Conservation (phyloP, 1,284 basidiomycete species). For the Melanopsichium pennsylvanicum region DNA sequence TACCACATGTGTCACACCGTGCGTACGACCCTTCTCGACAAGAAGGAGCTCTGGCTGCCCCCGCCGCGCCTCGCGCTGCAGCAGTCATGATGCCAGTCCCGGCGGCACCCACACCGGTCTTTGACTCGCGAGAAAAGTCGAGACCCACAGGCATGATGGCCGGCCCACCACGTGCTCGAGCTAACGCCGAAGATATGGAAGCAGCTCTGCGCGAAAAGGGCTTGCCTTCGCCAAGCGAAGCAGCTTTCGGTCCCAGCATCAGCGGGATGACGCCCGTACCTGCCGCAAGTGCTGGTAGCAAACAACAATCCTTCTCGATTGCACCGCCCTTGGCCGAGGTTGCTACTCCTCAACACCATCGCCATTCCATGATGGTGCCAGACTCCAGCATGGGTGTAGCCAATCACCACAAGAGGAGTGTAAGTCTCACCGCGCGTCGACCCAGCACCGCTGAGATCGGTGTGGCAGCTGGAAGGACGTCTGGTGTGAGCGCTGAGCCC, state of each 20-base stretch:
- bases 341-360: slow-evolving; percentile 10
- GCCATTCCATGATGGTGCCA: slow-evolving; percentile 42
- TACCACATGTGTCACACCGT: slow-evolving; percentile 54
- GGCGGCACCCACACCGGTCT: slow-evolving; percentile 59
- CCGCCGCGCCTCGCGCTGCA: slow-evolving; percentile 23
- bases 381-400: slow-evolving; percentile 31
- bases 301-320: slow-evolving; percentile 21
- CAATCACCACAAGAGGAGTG: slow-evolving; percentile 50
- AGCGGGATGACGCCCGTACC: slow-evolving; percentile 22
- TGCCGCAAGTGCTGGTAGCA: slow-evolving; percentile 14
- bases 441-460: slow-evolving; percentile 6
- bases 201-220: slow-evolving; percentile 49
- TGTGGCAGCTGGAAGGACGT: slow-evolving; percentile 3
- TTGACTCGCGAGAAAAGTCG: slow-evolving; percentile 64
- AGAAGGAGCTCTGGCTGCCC: slow-evolving; percentile 25
- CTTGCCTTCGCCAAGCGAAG: slow-evolving; percentile 31
- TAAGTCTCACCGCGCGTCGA: slow-evolving; percentile 45
- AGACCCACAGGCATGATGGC: slow-evolving; percentile 59
- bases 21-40: slow-evolving; percentile 48
- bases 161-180: slow-evolving; percentile 59
- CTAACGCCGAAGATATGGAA: slow-evolving; percentile 62
- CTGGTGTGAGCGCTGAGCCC: background rate
- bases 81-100: slow-evolving; percentile 27
- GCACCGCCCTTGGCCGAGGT: slow-evolving; percentile 7
- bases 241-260: slow-evolving; percentile 21